Percentiles rank a stretch among this genome's conserved stretches.
Conservation (phyloP, 768 basidiomycete species). For the Phlegmacium glaucopus region DNA sequence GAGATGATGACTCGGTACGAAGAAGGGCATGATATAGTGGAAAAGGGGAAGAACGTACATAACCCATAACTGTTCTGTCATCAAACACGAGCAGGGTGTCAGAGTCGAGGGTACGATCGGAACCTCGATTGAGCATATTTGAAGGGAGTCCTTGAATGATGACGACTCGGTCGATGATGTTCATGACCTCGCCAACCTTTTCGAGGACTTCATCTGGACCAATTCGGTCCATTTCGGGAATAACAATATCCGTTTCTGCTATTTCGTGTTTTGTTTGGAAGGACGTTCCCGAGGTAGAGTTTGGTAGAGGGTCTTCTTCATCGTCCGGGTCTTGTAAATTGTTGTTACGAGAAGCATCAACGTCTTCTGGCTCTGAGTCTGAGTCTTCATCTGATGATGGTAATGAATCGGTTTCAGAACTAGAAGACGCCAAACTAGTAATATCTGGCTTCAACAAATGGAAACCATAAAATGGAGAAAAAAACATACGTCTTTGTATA, state of each 20-base stretch:
- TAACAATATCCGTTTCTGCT: slow-evolving; percentile 48
- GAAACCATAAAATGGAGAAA: slow-evolving; percentile 5
- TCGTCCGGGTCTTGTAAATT: slow-evolving; percentile 41
- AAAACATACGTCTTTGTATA: slow-evolving; percentile 17
- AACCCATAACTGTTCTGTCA: slow-evolving; percentile 86
- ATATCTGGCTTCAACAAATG: slow-evolving; percentile 1
- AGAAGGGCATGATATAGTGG: background rate
- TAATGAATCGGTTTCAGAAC: slow-evolving; percentile 29
- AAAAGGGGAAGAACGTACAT: slow-evolving; percentile 49
- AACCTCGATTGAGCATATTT: slow-evolving; percentile 39
- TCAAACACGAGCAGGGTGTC: slow-evolving; percentile 90
- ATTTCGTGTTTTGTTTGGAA: slow-evolving; percentile 73
- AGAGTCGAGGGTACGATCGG: slow-evolving; percentile 72
- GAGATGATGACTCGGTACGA: slow-evolving; percentile 13
- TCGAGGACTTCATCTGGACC: slow-evolving; percentile 64
- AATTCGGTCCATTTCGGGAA: slow-evolving; percentile 65
- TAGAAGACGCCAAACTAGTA: slow-evolving; percentile 25
- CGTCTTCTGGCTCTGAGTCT: slow-evolving; percentile 38
- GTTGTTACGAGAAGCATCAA: slow-evolving; percentile 15
- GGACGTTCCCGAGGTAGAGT: slow-evolving; percentile 37
- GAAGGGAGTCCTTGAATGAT: slow-evolving; percentile 65
- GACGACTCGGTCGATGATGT: slow-evolving; percentile 66
- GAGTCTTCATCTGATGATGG: slow-evolving; percentile 29
- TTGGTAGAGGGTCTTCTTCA: slow-evolving; percentile 48
- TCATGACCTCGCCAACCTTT: slow-evolving; percentile 75